Evolutionary conservation across 768 basidiomycete genomes (phyloP), one percentile per base, ranked within the genome.

Genomic region (Tephrocybe sp.): DNA sequence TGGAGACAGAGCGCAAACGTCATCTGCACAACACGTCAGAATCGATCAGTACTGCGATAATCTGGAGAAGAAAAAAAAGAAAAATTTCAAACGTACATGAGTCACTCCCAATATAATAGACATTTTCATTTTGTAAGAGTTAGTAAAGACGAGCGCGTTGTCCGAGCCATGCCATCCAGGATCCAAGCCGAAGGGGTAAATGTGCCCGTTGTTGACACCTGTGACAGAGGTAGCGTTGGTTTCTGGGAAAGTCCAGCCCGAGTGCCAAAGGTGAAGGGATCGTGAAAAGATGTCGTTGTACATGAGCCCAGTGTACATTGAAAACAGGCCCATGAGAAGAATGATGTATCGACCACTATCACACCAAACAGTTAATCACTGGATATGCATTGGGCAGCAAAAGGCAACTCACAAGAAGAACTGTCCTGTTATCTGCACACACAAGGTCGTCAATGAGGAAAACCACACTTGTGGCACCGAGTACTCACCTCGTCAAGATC

Each of bases 41-140:
- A 42, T 46, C 19, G 33, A 45, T 45, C 32, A 3, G 8, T 10
- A 45, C 5, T 14, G 8, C 33, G 36, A 33, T 52, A 50, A 50
- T 33, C 45, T 36, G 48, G 46, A 59, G 42, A 55, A 35, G 16
- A 38, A 48, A 47, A 38, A 36, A 36, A 32, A 40, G 19, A 34
- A 55, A 17, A 16, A 49, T 26, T 33, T n/a, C n/a, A 42, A 45
- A 71, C 85, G 60, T 72, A 98, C 96, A 68, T 99, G 96, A 53
- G 89, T 89, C 57, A 99, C 95, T 67, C 97, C 97, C 47, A 99
- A 70, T 32, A 98, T 83, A 63, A 99, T 86, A 17, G 92, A 90
- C 92, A 98, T 93, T 75, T 99, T 98, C 97, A 99, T 99, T 84
- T 98, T 99, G 76, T 96, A 96, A 34, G 95, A 98, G 71, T 99